Base-by-base conservation (phyloP, 768 basidiomycete genomes). In the Boletus reticuloceps region DNA sequence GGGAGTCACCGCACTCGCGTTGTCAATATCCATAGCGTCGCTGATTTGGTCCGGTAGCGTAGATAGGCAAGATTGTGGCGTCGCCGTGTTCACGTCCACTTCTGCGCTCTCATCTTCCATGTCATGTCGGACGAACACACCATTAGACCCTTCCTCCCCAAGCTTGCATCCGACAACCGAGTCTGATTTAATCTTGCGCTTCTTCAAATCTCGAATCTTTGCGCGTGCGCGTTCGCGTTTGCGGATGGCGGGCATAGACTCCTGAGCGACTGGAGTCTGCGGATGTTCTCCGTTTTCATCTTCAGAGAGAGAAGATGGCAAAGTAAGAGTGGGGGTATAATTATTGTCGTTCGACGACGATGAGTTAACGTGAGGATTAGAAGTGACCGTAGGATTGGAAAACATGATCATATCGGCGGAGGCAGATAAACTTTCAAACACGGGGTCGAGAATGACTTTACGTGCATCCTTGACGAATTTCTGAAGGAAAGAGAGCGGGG, bases 61-160 rank as follows among this genome's bases (percentile, higher is more conserved):
- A 56, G 70, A 58, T 13, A 46, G 51, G 62, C 58, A 70, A 63
- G 43, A 69, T 17, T 41, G 65, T 38, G 60, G 51, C 11, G 52
- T 75, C 36, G 73, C 75, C 25, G 72, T 56, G 6, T 72, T 76
- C 32, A 86, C 76, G 57, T 88, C 84, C 12, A 86, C 83, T 39
- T 84, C 81, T 45, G 71, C 75, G 52, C 77, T 84, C 64, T 86
- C 84, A 54, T 87, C 85, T 29, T 78, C 82, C 4, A 78, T 64
- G 59, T 87, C 85, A 29, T 75, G 72, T 14, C 83, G 77, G 37
- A 85, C 75, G 56, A 79, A 82, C 27, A 85, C 81, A 1, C 77
- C 81, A 48, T 69, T 55, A 19, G 71, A 61, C 34, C 60, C 69
- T 44, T 59, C 63, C 45, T 58, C 69, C 63, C 55, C 71, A 38